Percentiles rank a stretch among this genome's conserved stretches.
These are phyloP conservation scores for Phialophora verrucosa DNA, from an alignment of 2,329 filamentous ascomycete species.

Conservation along the genomic window DNA sequence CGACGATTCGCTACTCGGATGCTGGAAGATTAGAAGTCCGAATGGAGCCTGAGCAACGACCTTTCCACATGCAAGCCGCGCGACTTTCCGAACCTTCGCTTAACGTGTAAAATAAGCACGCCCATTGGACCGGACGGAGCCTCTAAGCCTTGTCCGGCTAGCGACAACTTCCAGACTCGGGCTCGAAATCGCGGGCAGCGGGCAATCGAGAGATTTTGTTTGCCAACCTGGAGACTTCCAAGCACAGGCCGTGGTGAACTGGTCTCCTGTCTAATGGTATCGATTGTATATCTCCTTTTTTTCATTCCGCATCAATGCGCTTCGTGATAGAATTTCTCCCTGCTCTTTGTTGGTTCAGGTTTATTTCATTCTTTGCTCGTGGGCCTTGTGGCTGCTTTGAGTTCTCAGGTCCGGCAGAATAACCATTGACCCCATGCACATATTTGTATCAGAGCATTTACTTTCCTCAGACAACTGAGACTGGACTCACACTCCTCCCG, in stretches of 20 bases:
- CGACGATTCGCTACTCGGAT: conserved; percentile 12
- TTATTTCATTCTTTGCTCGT: conserved; percentile 17
- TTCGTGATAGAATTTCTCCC: conserved; percentile 16
- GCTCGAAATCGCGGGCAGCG: conserved; percentile 1
- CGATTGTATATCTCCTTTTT: conserved; percentile 6
- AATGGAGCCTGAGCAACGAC: neutral
- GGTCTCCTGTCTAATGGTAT: neutral
- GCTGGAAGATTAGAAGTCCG: conserved; percentile 4
- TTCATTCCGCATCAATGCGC: conserved; percentile 7
- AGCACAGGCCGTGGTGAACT: neutral
- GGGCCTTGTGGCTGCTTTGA: conserved; percentile 20
- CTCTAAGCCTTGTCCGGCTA: conserved; percentile 1
- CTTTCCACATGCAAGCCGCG: neutral
- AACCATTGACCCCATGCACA: neutral
- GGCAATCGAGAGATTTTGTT: neutral
- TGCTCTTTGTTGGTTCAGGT: conserved; percentile 21
- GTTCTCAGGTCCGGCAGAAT: conserved; percentile 15
- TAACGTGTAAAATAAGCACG: neutral
- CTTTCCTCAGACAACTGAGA: neutral
- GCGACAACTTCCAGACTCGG: neutral
- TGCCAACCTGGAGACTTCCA: conserved; percentile 4
- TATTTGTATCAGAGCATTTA: neutral
- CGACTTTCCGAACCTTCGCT: neutral
- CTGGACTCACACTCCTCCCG: neutral
- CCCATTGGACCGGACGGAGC: neutral